These are phyloP conservation scores for Teunomyces tritomae DNA, from an alignment of 805 yeast genomes.

Conservation along the genomic window DNA sequence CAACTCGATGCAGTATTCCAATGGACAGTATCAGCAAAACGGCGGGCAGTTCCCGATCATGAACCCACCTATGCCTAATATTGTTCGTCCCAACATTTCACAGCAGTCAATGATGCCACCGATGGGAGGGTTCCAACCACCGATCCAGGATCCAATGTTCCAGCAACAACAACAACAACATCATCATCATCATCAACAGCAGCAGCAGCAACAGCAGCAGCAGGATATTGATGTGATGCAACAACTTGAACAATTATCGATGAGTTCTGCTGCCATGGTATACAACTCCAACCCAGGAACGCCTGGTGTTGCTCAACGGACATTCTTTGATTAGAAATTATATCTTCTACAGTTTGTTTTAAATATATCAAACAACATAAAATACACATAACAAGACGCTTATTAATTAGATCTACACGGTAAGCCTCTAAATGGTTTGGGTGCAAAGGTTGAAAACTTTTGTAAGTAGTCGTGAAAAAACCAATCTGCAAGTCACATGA, in stretches of 20 bases:
- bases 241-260: conserved; percentile 45
- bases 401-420: too few relatives aligned
- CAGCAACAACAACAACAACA: conserved; percentile 7
- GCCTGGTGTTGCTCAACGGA: conserved; percentile 15
- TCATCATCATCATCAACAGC: not conserved
- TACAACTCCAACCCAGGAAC: conserved; percentile 45
- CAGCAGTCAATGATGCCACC: conserved; percentile 1
- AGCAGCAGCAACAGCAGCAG: conserved; percentile 10
- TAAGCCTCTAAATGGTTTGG: too few relatives aligned
- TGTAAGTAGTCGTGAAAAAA: too few relatives aligned
- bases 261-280: conserved; percentile 47
- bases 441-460: too few relatives aligned
- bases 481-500: not conserved
- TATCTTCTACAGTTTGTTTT: not conserved
- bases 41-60: not conserved
- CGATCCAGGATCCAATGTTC: conserved; percentile 9
- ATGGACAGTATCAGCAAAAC: not conserved
- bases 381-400: not conserved
- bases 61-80: not conserved
- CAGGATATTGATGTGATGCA: conserved; percentile 40
- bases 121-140: conserved; percentile 4
- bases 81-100: not conserved
- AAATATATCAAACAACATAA: not conserved
- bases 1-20: conserved; percentile 2
- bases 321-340: not conserved